phyloP scores from a whole-genome alignment of 345 rosid species.

The Melaleuca quinquenervia region DNA sequence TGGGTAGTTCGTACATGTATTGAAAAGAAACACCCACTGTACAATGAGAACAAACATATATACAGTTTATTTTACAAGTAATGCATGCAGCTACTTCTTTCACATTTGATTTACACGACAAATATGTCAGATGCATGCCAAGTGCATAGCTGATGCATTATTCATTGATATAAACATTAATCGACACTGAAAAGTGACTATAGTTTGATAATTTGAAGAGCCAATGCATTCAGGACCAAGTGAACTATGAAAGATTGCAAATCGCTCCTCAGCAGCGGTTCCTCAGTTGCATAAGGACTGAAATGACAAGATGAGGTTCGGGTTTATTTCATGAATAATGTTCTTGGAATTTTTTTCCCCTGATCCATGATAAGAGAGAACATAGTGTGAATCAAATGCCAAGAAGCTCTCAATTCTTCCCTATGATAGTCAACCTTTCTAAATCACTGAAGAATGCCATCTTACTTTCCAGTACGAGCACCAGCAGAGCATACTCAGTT shows the following conservation, averaged over 20 bases:
- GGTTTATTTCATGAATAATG: background rate
- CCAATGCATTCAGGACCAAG: background rate
- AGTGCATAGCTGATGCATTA: background rate
- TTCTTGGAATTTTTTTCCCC: background rate
- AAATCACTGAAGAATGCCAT: background rate
- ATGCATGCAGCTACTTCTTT: background rate
- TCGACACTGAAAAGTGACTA: background rate
- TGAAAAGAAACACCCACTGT: background rate
- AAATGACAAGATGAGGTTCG: background rate
- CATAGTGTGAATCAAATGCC: background rate
- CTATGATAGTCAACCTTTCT: background rate
- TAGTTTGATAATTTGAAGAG: background rate
- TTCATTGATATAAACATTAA: background rate
- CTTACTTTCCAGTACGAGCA: background rate
- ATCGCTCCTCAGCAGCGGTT: background rate
- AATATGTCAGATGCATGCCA: background rate
- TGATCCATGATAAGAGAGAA: background rate
- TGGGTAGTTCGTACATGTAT: background rate
- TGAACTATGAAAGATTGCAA: background rate
- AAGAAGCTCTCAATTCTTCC: background rate
- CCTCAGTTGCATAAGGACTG: background rate
- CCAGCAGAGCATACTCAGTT: background rate
- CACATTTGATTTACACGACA: background rate
- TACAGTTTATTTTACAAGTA: background rate
- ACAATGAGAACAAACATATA: background rate